Conservation (phyloP, 148 eudicot genomes). For the Dysphania ambrosioides region DNA sequence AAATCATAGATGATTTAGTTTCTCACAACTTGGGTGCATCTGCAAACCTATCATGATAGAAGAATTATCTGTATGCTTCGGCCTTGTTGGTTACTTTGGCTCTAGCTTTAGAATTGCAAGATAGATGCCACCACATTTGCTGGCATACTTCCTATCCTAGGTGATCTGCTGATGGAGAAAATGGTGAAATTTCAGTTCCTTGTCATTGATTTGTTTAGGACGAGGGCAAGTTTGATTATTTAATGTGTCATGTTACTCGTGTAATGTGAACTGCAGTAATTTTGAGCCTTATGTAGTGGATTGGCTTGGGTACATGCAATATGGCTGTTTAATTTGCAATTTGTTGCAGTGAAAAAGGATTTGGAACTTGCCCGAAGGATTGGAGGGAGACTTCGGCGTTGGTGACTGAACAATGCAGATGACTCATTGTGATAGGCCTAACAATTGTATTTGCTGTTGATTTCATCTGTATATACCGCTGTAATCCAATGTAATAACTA, state of each 20-base stretch:
- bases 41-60: neutral
- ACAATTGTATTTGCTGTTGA: neutral
- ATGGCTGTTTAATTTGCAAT: neutral
- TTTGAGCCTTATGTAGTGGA: neutral
- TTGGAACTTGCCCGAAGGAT: constrained; percentile 67
- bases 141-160: neutral
- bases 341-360: constrained; percentile 68
- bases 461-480: neutral
- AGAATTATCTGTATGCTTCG: neutral
- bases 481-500: neutral
- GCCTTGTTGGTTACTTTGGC: neutral
- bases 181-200: neutral
- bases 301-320: neutral
- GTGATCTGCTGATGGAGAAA: neutral
- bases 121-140: neutral
- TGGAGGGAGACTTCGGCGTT: constrained; percentile 58
- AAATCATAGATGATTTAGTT: neutral
- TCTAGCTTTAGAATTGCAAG: neutral
- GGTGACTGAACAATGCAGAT: constrained; percentile 29
- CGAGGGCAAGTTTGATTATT: neutral
- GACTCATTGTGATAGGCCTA: neutral
- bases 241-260: neutral
- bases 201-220: neutral
- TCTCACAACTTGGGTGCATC: neutral
- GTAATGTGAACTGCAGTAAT: neutral